Conservation (phyloP, 176 grass and related monocot genomes). For the Aegilops speltoides region DNA sequence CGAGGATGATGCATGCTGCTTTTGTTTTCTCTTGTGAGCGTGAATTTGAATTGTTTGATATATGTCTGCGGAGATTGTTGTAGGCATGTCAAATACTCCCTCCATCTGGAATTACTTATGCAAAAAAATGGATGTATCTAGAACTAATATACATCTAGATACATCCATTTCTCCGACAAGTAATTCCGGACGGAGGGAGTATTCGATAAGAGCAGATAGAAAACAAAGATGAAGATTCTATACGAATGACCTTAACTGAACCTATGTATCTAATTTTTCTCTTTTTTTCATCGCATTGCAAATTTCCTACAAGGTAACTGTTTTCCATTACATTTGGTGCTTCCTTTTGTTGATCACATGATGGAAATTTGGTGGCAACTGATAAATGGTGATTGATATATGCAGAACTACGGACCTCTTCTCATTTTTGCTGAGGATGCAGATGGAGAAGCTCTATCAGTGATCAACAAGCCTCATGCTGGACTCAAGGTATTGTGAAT, state of each 20-base stretch:
- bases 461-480: slow-evolving; percentile 70
- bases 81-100: not conserved
- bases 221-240: not conserved
- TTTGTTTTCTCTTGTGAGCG: no score
- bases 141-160: no score
- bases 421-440: slow-evolving; percentile 58
- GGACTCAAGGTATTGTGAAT: slow-evolving; percentile 70
- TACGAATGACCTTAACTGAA: not conserved
- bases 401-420: slow-evolving; percentile 61
- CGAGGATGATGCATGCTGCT: not conserved
- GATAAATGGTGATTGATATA: slow-evolving; percentile 24
- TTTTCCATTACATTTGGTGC: not conserved
- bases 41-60: not conserved
- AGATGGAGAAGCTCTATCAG: slow-evolving; percentile 44
- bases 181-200: no score
- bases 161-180: no score
- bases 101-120: no score
- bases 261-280: not conserved
- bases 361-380: slow-evolving; percentile 18
- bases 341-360: not conserved
- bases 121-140: no score
- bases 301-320: slow-evolving; percentile 66
- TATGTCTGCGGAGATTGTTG: not conserved
- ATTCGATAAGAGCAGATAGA: not conserved
- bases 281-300: slow-evolving; percentile 46